Evolutionary conservation across 441 rosid genomes (phyloP).

Genomic region (Oxalis stricta): DNA sequence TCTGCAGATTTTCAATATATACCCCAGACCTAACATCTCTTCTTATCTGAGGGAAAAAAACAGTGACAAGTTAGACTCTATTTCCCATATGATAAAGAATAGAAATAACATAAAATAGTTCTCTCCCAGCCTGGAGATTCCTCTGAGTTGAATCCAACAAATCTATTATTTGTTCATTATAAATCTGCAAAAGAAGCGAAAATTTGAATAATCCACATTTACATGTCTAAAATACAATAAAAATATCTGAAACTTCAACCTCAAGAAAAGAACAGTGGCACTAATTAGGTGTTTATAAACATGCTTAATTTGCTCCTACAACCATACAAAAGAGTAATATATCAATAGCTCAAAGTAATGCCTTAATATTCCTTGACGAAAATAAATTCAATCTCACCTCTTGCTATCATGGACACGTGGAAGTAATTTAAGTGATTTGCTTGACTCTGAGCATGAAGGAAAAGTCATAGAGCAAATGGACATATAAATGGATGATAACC

Average conservation of each 20-base stretch:
- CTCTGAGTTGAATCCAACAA: slow-evolving; percentile 81
- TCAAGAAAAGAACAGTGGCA: slow-evolving; percentile 99
- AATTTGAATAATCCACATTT: background rate
- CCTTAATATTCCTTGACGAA: too few relatives aligned
- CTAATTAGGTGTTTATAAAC: slow-evolving; percentile 76
- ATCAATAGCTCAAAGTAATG: background rate
- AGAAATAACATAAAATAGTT: slow-evolving; percentile 2
- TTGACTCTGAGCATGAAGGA: too few relatives aligned
- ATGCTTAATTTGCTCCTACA: slow-evolving; percentile 84
- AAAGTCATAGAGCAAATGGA: too few relatives aligned
- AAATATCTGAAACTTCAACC: slow-evolving; percentile 26
- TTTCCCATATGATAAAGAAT: background rate
- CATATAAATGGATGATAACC: too few relatives aligned
- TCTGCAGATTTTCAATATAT: slow-evolving; percentile 85
- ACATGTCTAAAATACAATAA: background rate
- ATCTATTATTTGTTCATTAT: slow-evolving; percentile 97
- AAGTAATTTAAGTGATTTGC: too few relatives aligned
- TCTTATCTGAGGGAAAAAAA: slow-evolving; percentile 44
- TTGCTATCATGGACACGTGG: too few relatives aligned
- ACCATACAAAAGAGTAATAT: slow-evolving; percentile 7
- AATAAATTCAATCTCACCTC: too few relatives aligned
- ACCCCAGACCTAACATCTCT: slow-evolving; percentile 95
- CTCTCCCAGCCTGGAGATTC: slow-evolving; percentile 64
- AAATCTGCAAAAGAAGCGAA: slow-evolving; percentile 49
- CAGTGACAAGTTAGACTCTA: slow-evolving; percentile 5